phyloP scores from a whole-genome alignment of 305 asterid genomes.

The Rubia peregrina region DNA sequence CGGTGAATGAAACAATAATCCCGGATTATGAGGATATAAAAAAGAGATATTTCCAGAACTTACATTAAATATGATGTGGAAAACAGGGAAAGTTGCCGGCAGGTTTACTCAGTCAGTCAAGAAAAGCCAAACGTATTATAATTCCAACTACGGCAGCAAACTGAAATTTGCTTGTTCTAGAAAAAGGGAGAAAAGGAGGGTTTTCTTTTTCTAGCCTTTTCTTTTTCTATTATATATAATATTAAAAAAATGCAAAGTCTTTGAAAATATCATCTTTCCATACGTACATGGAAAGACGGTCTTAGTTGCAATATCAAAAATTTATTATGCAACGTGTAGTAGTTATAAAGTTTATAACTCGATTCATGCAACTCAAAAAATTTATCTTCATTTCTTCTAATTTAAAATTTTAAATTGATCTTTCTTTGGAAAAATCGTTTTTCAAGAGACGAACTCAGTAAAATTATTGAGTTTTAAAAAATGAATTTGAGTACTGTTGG shows the following conservation, averaged over 20 bases:
- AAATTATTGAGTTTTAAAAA: neutral
- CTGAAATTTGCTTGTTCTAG: neutral
- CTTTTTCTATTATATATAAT: neutral
- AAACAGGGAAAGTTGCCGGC: constrained; percentile 16
- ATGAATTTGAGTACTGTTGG: neutral
- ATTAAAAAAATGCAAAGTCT: no score
- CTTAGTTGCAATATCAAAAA: no score
- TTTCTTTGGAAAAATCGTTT: neutral
- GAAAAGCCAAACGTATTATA: neutral
- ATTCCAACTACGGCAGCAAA: neutral
- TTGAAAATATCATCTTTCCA: no score
- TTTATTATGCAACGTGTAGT: no score
- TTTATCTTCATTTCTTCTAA: no score
- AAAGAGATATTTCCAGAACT: neutral
- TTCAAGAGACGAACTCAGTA: no score
- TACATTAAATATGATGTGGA: neutral
- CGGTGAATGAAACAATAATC: constrained; percentile 24
- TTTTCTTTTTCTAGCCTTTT: neutral
- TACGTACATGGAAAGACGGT: no score
- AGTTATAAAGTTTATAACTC: no score
- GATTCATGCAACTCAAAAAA: no score
- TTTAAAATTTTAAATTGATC: no score
- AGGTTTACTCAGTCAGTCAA: constrained; percentile 2
- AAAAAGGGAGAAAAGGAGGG: neutral
- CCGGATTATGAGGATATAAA: constrained; percentile 6